These are phyloP conservation scores for Euphorbia lathyris DNA, from an alignment of 345 rosid genomes.

Conservation along the genomic window DNA sequence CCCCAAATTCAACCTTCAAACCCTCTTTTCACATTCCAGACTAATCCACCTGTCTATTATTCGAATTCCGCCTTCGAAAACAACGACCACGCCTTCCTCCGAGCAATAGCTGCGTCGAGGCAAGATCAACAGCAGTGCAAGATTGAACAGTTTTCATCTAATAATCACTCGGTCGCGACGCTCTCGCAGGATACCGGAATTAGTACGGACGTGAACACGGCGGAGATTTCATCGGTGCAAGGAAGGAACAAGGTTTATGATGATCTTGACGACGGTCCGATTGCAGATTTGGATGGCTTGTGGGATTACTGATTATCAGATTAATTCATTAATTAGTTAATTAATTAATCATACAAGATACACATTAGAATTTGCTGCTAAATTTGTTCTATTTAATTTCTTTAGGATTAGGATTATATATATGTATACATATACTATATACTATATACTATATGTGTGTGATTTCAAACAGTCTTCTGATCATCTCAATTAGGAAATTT, in stretches of 20 bases:
- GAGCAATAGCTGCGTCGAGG: conserved; percentile 17
- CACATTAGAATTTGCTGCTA: not conserved
- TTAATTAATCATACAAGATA: not conserved
- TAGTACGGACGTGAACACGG: conserved; percentile 49
- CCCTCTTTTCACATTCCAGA: conserved; percentile 17
- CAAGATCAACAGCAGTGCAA: conserved; percentile 33
- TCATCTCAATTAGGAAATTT: conserved; percentile 5
- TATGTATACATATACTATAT: not conserved
- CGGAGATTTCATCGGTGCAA: conserved; percentile 52
- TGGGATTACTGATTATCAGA: conserved; percentile 35
- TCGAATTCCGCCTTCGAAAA: conserved; percentile 10
- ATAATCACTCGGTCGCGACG: conserved; percentile 45
- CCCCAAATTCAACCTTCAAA: conserved; percentile 26
- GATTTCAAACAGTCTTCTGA: conserved; percentile 5
- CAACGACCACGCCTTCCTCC: conserved; percentile 22
- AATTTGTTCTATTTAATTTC: conserved; percentile 9
- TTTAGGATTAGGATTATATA: conserved; percentile 7
- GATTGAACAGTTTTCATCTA: conserved; percentile 53
- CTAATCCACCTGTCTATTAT: conserved; percentile 16
- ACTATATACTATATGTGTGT: not conserved
- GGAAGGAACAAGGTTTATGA: conserved; percentile 29
- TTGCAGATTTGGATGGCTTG: conserved; percentile 37
- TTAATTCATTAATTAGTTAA: not conserved
- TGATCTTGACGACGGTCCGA: conserved; percentile 21
- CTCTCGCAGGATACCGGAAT: conserved; percentile 63